Base-by-base conservation (phyloP, 805 yeast species). In the Torulaspora quercuum region DNA sequence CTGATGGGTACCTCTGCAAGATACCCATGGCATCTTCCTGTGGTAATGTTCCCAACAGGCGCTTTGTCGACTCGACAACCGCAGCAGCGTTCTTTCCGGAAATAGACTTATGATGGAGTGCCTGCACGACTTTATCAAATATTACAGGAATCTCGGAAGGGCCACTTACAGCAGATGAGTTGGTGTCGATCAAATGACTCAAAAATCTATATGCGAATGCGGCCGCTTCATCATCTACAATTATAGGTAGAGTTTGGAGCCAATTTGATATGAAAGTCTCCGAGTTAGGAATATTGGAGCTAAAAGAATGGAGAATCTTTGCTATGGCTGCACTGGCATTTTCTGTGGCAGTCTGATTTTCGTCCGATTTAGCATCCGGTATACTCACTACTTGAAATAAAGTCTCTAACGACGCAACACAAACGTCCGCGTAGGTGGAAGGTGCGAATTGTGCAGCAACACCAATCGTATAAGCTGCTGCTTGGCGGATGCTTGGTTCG, bases 191-290 rank as follows among this genome's bases (percentile, higher is more conserved):
- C 53, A 89, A 67, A 43, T 81, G 82, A 6, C 79, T 66, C 46
- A 89, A 67, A 57, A 86, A 89, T 49, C 73, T 70, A 64, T 87
- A 92, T 12, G 86, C 78, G 59, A 73, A 86, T 10, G 87, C 78
- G 3, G 97, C 97, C 4, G 95, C 95, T 48, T 84, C 92, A 26
- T 78, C 82, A 59, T 92, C 97, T 49, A 78, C 82, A 14, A 79
- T 63, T 26, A 90, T 74, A 14, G 97, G 98, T 48, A 92, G 73
- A 7, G 86, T 72, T 44, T 73, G 72, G 35, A 92, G 67, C 97
- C 97, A 92, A 42, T 74, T 81, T 19, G 70, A 73, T 32, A 85
- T 66, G 16, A 84, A 74, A 16, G 73, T 68, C 45, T 82, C 76
- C 39, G 78, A 63, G 54, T 79, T 75, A 19, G 88, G 80, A 33